These are phyloP conservation scores for Amauroascus verrucosus DNA, from an alignment of 2,329 filamentous ascomycete genomes.

Conservation along the genomic window DNA sequence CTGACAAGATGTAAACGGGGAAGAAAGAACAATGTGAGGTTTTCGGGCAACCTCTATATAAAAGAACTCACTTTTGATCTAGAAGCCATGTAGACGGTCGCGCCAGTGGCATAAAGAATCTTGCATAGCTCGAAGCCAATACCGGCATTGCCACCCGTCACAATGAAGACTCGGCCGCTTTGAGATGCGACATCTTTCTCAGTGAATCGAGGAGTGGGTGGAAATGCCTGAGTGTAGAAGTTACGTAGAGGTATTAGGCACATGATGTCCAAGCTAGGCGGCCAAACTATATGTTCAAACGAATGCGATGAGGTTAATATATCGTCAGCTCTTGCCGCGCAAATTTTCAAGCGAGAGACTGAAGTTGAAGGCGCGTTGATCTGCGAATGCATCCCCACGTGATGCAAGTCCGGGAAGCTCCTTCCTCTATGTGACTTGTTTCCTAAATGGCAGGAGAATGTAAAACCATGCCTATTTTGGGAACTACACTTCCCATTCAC, in stretches of 20 bases:
- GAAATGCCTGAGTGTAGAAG: not conserved
- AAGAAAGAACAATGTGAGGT: slow-evolving; percentile 38
- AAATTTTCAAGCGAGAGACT: no score
- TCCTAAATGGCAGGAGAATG: not conserved
- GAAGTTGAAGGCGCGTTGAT: no score
- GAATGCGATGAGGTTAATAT: not conserved
- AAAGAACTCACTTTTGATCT: slow-evolving; percentile 41
- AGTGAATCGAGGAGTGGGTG: not conserved
- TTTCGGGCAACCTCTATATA: no score
- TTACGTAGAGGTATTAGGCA: not conserved
- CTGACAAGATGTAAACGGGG: slow-evolving; percentile 23
- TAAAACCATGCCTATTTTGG: no score
- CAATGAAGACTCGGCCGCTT: slow-evolving; percentile 38
- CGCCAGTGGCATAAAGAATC: slow-evolving; percentile 46
- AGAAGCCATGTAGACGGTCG: slow-evolving; percentile 47
- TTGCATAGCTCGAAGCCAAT: slow-evolving; percentile 39
- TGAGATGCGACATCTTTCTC: not conserved
- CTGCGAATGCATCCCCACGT: no score
- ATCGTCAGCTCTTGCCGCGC: no score
- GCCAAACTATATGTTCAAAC: not conserved
- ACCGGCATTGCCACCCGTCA: slow-evolving; percentile 35
- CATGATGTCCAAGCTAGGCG: not conserved
- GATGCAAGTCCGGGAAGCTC: not conserved
- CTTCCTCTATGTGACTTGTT: not conserved
- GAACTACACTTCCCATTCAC: no score